phyloP scores from a whole-genome alignment of 768 basidiomycete species.

The Mycena leptocephala region DNA sequence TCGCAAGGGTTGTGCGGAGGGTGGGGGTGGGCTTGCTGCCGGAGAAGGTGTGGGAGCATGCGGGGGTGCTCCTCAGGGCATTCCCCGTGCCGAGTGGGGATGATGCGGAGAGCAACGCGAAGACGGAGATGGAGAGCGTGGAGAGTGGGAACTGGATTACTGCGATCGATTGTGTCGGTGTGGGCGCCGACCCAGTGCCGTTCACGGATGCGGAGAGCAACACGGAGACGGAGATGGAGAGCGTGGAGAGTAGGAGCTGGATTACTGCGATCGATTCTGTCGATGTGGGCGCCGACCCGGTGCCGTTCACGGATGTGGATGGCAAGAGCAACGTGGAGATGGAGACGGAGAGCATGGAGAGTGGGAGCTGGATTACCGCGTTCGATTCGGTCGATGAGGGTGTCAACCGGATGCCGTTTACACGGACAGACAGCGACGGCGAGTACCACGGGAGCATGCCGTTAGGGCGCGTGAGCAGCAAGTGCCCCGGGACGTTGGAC shows the following conservation, averaged over 20 bases:
- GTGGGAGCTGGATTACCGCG: slow-evolving; percentile 7
- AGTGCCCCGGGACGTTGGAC: no score
- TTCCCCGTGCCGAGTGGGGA: slow-evolving; percentile 9
- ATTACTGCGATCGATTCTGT: neutral
- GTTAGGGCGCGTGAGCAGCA: no score
- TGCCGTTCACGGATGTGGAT: neutral
- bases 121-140: no score
- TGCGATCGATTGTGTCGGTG: neutral
- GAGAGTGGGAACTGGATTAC: slow-evolving; percentile 9
- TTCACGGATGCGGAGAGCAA: neutral
- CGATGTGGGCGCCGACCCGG: slow-evolving; percentile 17
- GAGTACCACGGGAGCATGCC: slow-evolving; percentile 54
- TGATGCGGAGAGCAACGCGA: no score
- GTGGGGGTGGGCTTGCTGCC: slow-evolving; percentile 73
- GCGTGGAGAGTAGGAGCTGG: neutral
- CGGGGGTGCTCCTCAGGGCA: slow-evolving; percentile 7
- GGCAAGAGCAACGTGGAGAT: neutral
- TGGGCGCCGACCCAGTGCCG: no score
- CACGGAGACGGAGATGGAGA: no score
- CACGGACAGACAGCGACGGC: no score
- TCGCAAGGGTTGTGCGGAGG: slow-evolving; percentile 80
- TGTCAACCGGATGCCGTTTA: slow-evolving; percentile 7
- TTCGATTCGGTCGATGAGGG: slow-evolving; percentile 6
- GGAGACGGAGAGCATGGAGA: slow-evolving; percentile 8
- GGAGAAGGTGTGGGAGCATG: neutral